phyloP scores from a whole-genome alignment of 352 stramenopile species.

The Globisporangium splendens region DNA sequence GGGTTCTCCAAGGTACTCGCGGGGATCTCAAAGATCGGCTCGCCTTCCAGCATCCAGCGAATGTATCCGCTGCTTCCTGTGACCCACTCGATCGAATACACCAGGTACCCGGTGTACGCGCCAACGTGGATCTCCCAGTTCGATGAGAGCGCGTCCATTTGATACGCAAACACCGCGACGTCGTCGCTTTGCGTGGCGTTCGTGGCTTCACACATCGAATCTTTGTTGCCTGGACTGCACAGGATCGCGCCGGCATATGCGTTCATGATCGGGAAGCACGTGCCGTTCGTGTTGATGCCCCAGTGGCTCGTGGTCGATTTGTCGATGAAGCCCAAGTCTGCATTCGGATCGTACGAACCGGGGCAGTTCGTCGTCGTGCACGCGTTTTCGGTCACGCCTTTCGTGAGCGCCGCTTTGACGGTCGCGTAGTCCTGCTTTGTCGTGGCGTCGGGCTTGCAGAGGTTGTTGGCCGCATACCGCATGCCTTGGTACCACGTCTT shows the following conservation, averaged over 20 bases:
- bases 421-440: constrained; percentile 32
- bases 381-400: constrained; percentile 42
- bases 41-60: constrained; percentile 70
- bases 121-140: constrained; percentile 25
- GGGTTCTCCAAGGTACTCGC: constrained; percentile 38
- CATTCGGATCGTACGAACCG: constrained; percentile 49
- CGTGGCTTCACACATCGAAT: constrained; percentile 22
- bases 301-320: constrained; percentile 28
- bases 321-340: constrained; percentile 40
- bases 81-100: constrained; percentile 74
- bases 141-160: constrained; percentile 91
- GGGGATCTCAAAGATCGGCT: constrained; percentile 86
- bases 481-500: constrained; percentile 73
- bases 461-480: constrained; percentile 55
- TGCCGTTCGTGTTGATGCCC: constrained; percentile 62
- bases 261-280: constrained; percentile 60
- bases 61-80: constrained; percentile 49
- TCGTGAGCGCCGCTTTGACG: constrained; percentile 29
- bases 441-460: constrained; percentile 23
- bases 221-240: constrained; percentile 48
- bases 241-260: constrained; percentile 53
- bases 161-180: constrained; percentile 50
- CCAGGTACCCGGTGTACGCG: constrained; percentile 78
- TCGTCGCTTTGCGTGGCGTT: constrained; percentile 18
- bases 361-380: constrained; percentile 40